Evolutionary conservation across 2,329 filamentous ascomycete genomes (phyloP).

Genomic region (Xylariomycetidae sp.): DNA sequence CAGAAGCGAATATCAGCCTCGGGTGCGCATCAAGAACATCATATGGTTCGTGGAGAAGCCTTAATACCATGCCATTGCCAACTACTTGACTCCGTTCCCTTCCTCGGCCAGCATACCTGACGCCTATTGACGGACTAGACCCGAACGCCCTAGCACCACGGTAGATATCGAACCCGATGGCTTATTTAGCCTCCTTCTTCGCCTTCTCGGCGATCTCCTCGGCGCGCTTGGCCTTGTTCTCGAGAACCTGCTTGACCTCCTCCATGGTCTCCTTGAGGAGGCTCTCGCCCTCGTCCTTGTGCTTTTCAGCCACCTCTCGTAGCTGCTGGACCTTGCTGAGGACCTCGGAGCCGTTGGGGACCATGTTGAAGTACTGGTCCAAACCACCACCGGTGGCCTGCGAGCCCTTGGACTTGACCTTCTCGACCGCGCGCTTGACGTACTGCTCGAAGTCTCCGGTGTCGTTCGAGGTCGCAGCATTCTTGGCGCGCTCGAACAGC

Average conservation of each 20-base stretch:
- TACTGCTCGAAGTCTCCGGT: constrained; percentile 54
- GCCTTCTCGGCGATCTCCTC: constrained; percentile 53
- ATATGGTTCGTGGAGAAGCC: no score
- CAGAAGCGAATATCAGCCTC: no score
- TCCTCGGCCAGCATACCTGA: no score
- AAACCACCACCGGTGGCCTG: constrained; percentile 36
- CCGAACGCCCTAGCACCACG: no score
- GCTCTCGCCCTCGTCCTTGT: constrained; percentile 63
- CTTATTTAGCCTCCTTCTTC: constrained; percentile 40
- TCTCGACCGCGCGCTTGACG: constrained; percentile 51
- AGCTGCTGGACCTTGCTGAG: constrained; percentile 60
- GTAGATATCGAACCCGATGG: no score
- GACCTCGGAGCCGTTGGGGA: constrained; percentile 59
- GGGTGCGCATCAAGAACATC: no score
- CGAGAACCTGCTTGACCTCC: constrained; percentile 58
- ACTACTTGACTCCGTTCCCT: no score
- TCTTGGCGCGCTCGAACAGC: constrained; percentile 56
- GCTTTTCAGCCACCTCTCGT: constrained; percentile 58
- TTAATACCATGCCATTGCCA: no score
- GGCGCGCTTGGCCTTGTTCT: constrained; percentile 51
- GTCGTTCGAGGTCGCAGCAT: constrained; percentile 56
- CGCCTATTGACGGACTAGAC: no score
- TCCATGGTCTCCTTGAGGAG: constrained; percentile 63
- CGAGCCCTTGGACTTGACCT: constrained; percentile 48
- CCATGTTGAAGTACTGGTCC: constrained; percentile 58